Base-by-base conservation (phyloP, 495 filamentous ascomycete species). In the Penicillium antarcticum region DNA sequence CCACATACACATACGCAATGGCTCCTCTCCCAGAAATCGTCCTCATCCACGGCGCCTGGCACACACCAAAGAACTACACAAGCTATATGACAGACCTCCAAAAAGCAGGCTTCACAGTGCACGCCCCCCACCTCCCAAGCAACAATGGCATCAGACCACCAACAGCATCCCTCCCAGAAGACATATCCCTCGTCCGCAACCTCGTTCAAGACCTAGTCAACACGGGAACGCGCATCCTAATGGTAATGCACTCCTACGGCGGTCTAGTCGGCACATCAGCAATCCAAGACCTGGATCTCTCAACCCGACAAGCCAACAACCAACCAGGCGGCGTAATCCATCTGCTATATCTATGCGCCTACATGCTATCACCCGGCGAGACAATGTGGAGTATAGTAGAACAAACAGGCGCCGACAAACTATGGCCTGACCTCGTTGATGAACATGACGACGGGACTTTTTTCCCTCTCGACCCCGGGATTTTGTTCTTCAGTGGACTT, bases 21-120 rank as follows among this genome's bases (percentile, higher is more conserved):
- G 32, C 45, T 2, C 16, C 34, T 1, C 29, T 42, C 4, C 74
- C 73, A 6, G 66, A 56, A 1, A 65, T 74, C 43, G 58, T 76
- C 39, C 58, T 76, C 19, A 54, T 75, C 43, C 71, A 74, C 33
- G 72, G 74, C 13, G 67, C 71, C 14, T 78, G 71, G 69, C 73
- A 78, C 48, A 63, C 61, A 1, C 69, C 69, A 7, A 21, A 60
- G n/a, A 66, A 66, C 51, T 76, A 74, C 60, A 42, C 56, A 4
- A 45, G 40, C 31, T 70, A 70, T 31, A 62, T 62, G 37, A 51
- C 61, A 46, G 55, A 53, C 17, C 68, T 76, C 17, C 40, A 62
- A 51, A 26, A 29, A 16, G 52, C 40, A 10, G 68, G 70, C 19
- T 70, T 67, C 57, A 53, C 48, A 38, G 70, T 75, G 7, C 50